Base-by-base conservation (phyloP, 257 asterid species). In the Solanum peruvianum region DNA sequence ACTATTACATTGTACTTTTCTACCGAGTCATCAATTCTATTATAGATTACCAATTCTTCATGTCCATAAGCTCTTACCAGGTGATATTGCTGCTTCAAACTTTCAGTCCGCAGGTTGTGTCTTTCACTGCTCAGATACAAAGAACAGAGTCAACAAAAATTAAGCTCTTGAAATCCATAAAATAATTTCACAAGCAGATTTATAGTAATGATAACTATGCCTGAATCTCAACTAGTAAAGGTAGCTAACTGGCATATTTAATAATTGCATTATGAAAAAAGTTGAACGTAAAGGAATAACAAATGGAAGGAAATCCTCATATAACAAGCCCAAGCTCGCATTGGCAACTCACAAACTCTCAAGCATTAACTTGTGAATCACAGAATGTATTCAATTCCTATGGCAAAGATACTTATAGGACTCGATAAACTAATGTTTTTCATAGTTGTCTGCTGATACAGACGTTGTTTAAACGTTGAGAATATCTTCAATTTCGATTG, bases 61-160 rank as follows among this genome's bases (percentile, higher is more conserved):
- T 9, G 11, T 78, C 66, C 27, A 27, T 27, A 45, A 78, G 37
- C 82, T 77, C 98, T 93, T 92, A 96, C 99, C 94, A 91, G 86
- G 77, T 90, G 92, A 89, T 95, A 96, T 88, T 96, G 99, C 88
- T 96, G 96, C 92, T 64, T 92, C 94, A 96, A 60, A 75, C 95
- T 92, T 89, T 96, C 99, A 25, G 94, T 90, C 23, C 87, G 94
- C 87, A 93, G 94, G 90, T 96, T 96, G 93, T 96, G 99, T 58
- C 84, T 37, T 81, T 96, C 98, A 70, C 99, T 96, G 95, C 91
- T 67, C 89, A 91, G 39, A 70, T 75, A 73, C 77, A 33, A 64
- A 85, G 47, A 44, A 78, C 66, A 78, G 64, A 78, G 42, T 47
- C 66, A 78, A 45, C 9, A 78, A 78, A 45, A 4, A 27, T 42